Conservation (phyloP, 2,329 filamentous ascomycete species). For the Coniochaeta prunicola region DNA sequence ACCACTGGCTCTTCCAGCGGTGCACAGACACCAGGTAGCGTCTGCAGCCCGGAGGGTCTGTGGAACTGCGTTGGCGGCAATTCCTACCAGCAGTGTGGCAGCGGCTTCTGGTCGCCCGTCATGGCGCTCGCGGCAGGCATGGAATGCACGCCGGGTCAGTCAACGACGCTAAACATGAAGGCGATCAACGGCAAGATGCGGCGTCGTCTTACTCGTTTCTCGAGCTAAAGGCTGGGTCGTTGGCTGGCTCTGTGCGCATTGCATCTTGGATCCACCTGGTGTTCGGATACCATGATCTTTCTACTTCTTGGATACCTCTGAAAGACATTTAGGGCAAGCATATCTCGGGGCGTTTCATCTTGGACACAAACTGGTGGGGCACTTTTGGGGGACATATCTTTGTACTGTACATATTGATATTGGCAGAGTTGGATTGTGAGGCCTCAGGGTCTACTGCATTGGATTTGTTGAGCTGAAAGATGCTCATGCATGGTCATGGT, state of each 20-base stretch:
- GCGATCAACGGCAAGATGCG: slow-evolving; percentile 15
- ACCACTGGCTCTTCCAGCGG: slow-evolving; percentile 12
- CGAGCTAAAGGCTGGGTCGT: slow-evolving; percentile 7
- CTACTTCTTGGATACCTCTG: not conserved
- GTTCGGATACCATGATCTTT: slow-evolving; percentile 1
- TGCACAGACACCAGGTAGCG: slow-evolving; percentile 30
- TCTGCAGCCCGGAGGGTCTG: slow-evolving; percentile 38
- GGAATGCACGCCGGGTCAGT: slow-evolving; percentile 31
- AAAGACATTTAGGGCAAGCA: slow-evolving; percentile 1
- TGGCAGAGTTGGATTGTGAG: not conserved
- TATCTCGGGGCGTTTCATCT: slow-evolving; percentile 1
- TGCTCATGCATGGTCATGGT: not conserved
- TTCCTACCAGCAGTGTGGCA: slow-evolving; percentile 46
- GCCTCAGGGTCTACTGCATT: not conserved
- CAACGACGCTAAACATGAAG: slow-evolving; percentile 14
- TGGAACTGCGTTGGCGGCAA: slow-evolving; percentile 42
- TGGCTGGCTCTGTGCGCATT: not conserved
- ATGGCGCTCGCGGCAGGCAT: slow-evolving; percentile 38
- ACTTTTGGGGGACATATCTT: not conserved
- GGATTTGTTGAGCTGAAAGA: not conserved
- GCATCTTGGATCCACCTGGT: not conserved
- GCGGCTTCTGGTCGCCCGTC: slow-evolving; percentile 35
- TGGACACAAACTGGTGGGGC: not conserved
- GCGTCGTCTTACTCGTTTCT: slow-evolving; percentile 14
- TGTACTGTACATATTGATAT: slow-evolving; percentile 1